phyloP scores from a whole-genome alignment of 202 grass and related monocot species.

The Schoenoplectus triqueter region DNA sequence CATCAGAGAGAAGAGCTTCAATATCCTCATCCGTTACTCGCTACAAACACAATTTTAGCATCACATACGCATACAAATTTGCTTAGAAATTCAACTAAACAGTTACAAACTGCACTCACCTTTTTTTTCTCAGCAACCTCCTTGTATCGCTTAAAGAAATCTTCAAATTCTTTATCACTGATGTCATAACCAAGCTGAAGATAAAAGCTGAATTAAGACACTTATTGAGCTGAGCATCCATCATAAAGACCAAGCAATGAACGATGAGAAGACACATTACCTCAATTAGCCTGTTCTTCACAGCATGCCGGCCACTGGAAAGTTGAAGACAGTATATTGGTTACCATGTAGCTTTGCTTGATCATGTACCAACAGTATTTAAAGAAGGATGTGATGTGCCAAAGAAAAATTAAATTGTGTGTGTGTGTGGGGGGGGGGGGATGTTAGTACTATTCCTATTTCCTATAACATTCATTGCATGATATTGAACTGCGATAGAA shows the following conservation, averaged over 20 bases:
- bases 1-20: constrained; percentile 83
- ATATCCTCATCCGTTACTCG: constrained; percentile 88
- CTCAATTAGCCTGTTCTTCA: constrained; percentile 86
- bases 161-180: constrained; percentile 82
- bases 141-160: constrained; percentile 97
- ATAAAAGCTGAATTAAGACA: constrained; percentile 21
- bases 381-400: too few relatives aligned
- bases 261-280: constrained; percentile 42
- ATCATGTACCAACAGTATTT: too few relatives aligned
- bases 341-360: not conserved
- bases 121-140: constrained; percentile 99
- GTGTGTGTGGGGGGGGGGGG: too few relatives aligned
- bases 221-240: not conserved
- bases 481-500: too few relatives aligned
- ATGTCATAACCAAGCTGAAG: constrained; percentile 91
- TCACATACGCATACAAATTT: not conserved
- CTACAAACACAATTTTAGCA: constrained; percentile 50
- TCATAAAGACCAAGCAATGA: constrained; percentile 21
- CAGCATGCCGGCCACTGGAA: constrained; percentile 93
- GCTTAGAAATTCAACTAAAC: constrained; percentile 26
- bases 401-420: too few relatives aligned
- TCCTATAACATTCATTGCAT: too few relatives aligned
- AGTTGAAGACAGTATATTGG: constrained; percentile 14
- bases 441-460: too few relatives aligned
- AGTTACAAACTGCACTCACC: constrained; percentile 47